phyloP scores from a whole-genome alignment of 106 monocot genomes.

The Vanilla planifolia region DNA sequence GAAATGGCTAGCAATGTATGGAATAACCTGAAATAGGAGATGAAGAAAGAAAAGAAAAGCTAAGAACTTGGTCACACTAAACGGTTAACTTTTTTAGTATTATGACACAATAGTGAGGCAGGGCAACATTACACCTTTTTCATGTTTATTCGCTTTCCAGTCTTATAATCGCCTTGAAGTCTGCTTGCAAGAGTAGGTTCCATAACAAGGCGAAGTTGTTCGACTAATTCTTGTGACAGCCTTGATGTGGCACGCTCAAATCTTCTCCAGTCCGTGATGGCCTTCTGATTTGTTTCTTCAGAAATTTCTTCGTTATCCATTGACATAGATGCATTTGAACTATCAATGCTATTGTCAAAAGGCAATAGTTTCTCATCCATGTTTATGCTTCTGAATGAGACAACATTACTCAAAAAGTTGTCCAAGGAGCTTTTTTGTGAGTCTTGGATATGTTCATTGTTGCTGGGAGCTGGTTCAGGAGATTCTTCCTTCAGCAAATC shows the following conservation, averaged over 20 bases:
- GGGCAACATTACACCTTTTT: conserved; percentile 53
- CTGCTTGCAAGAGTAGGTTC: conserved; percentile 92
- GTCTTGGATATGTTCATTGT: conserved; percentile 31
- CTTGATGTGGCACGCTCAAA: conserved; percentile 59
- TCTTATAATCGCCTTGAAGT: conserved; percentile 93
- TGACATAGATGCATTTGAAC: neutral
- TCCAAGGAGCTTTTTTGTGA: neutral
- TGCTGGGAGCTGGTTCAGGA: conserved; percentile 1
- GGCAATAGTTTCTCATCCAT: conserved; percentile 28
- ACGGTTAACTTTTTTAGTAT: neutral
- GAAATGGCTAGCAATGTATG: conserved; percentile 94
- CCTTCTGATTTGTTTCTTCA: conserved; percentile 25
- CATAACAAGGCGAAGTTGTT: conserved; percentile 83
- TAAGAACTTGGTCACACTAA: too few species aligned
- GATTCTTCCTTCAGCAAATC: conserved; percentile 19
- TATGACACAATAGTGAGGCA: neutral
- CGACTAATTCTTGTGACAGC: conserved; percentile 74
- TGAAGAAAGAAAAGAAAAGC: neutral
- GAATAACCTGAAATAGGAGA: conserved; percentile 53
- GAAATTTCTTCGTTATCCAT: conserved; percentile 23
- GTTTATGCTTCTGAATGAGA: conserved; percentile 48
- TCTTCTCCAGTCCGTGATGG: conserved; percentile 60
- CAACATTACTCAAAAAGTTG: conserved; percentile 22
- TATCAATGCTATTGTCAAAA: neutral
- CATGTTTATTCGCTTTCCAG: conserved; percentile 97